phyloP scores from a whole-genome alignment of 164 flowering plant genomes.

The Tinospora cordifolia region DNA sequence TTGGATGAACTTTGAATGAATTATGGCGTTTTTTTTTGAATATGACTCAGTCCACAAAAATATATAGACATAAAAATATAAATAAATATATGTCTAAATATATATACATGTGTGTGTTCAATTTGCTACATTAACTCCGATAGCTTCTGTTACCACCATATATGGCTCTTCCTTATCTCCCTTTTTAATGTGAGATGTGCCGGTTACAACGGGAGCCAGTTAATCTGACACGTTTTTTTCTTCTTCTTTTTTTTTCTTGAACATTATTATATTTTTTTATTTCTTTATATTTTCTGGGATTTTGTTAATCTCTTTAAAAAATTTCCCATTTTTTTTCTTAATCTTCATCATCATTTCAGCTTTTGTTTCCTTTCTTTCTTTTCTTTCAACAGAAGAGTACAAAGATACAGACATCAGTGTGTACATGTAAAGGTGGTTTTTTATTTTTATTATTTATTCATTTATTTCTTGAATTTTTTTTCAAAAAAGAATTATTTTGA shows the following conservation, averaged over 20 bases:
- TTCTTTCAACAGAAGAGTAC: background rate
- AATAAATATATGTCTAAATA: too few relatives aligned
- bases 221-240: slow-evolving; percentile 20
- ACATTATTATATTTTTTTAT: background rate
- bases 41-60: background rate
- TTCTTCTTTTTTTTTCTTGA: too few relatives aligned
- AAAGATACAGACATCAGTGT: background rate
- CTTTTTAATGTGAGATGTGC: slow-evolving; percentile 9
- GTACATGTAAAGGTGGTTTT: background rate
- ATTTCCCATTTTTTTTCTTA: background rate
- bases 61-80: too few relatives aligned
- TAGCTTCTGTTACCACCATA: slow-evolving; percentile 16
- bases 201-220: slow-evolving; percentile 25
- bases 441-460: background rate
- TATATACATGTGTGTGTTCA: background rate
- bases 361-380: background rate
- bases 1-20: background rate
- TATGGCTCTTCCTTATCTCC: background rate
- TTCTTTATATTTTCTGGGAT: background rate
- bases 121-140: slow-evolving; percentile 10
- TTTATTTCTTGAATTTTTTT: too few relatives aligned
- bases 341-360: background rate
- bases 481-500: too few relatives aligned
- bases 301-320: too few relatives aligned
- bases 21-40: background rate